These are phyloP conservation scores for Fusarium scirpi DNA, from an alignment of 2,329 filamentous ascomycete genomes.

Conservation along the genomic window DNA sequence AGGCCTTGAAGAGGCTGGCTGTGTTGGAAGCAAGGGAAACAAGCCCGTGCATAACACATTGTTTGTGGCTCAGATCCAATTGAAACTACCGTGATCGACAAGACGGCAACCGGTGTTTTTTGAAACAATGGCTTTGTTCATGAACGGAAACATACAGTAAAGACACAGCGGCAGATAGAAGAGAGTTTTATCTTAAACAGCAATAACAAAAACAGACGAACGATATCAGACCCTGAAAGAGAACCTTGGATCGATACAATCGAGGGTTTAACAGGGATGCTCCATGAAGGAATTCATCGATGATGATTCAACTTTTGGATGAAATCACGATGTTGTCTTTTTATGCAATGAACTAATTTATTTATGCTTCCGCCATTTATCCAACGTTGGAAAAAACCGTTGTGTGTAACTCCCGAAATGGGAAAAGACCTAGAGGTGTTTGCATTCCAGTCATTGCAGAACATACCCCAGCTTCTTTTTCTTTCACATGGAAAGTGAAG, in stretches of 20 bases:
- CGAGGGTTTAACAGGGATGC: background rate
- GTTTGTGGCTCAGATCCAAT: conserved; percentile 15
- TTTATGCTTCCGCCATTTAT: conserved; percentile 18
- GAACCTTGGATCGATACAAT: conserved; percentile 4
- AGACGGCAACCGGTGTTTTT: background rate
- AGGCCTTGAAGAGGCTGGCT: conserved; percentile 1
- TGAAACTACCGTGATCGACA: conserved; percentile 30
- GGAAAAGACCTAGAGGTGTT: conserved; percentile 2
- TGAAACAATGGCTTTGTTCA: conserved; percentile 20
- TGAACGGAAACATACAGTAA: background rate
- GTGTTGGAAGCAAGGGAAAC: conserved; percentile 18
- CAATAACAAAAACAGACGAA: conserved; percentile 10
- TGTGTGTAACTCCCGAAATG: conserved; percentile 20
- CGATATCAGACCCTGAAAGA: conserved; percentile 31
- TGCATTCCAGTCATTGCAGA: conserved; percentile 5
- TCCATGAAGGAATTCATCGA: conserved; percentile 1
- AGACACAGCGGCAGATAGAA: conserved; percentile 15
- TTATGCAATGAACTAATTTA: conserved; percentile 8
- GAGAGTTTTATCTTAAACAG: conserved; percentile 10
- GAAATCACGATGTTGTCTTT: conserved; percentile 8
- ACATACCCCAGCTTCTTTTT: background rate
- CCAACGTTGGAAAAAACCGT: conserved; percentile 23
- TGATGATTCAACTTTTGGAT: conserved; percentile 9
- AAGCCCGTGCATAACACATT: conserved; percentile 10
- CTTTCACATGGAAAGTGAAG: conserved; percentile 29